These are phyloP conservation scores for Trypanosoma caninum DNA, from an alignment of 208 protist genomes.

Conservation along the genomic window DNA sequence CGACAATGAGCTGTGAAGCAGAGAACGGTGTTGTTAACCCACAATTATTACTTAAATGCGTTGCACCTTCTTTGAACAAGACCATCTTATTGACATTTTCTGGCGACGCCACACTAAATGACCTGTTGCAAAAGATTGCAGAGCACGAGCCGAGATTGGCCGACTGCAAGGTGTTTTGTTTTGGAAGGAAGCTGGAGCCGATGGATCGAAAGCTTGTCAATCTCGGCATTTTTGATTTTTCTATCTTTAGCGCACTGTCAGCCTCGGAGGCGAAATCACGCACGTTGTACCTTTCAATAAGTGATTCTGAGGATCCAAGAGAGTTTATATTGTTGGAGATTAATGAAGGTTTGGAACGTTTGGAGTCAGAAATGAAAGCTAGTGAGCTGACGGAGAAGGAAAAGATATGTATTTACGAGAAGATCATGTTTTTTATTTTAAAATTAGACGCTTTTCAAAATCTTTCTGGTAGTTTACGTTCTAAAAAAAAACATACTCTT, in stretches of 20 bases:
- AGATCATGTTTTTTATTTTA: slow-evolving; percentile 83
- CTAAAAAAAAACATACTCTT: slow-evolving; percentile 56
- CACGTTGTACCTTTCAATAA: slow-evolving; percentile 53
- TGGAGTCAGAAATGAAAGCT: slow-evolving; percentile 29
- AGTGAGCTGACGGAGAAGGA: slow-evolving; percentile 29
- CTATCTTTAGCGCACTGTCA: no score
- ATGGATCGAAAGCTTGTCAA: slow-evolving; percentile 43
- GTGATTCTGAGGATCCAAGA: slow-evolving; percentile 45
- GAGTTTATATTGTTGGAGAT: slow-evolving; percentile 62
- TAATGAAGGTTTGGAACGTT: slow-evolving; percentile 38
- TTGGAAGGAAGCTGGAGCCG: slow-evolving; percentile 48
- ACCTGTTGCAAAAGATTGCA: slow-evolving; percentile 35
- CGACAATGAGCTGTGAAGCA: not conserved
- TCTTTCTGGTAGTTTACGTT: slow-evolving; percentile 58
- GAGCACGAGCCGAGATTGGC: slow-evolving; percentile 26
- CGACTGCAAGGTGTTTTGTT: slow-evolving; percentile 49
- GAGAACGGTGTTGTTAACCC: not conserved
- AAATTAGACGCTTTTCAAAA: slow-evolving; percentile 60
- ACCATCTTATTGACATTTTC: slow-evolving; percentile 33
- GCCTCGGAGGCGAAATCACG: slow-evolving; percentile 12
- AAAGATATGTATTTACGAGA: slow-evolving; percentile 74
- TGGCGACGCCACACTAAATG: slow-evolving; percentile 48
- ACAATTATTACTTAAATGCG: slow-evolving; percentile 1
- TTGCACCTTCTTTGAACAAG: slow-evolving; percentile 32
- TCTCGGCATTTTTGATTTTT: slow-evolving; percentile 42